Conservation (phyloP, 2,329 filamentous ascomycete species). For the Cordyceps farinosa region DNA sequence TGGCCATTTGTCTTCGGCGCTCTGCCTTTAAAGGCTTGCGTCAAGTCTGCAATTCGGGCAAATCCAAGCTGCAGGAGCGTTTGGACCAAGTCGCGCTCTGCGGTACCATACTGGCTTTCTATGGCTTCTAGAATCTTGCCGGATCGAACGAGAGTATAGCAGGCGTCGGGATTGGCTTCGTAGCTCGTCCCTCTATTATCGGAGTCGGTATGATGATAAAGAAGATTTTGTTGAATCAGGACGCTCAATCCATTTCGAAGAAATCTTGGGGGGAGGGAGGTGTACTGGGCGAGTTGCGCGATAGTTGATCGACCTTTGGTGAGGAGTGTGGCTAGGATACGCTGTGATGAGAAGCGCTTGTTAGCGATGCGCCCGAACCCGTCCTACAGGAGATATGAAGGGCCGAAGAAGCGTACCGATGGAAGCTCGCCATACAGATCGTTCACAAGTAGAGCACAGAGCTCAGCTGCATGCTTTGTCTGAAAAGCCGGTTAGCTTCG, state of each 20-base stretch:
- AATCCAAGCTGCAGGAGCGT: slow-evolving; percentile 75
- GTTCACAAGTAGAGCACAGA: slow-evolving; percentile 84
- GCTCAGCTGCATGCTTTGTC: slow-evolving; percentile 76
- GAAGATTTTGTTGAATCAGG: slow-evolving; percentile 82
- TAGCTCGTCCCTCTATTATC: slow-evolving; percentile 68
- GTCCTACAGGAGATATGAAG: background rate
- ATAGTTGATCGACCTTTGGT: slow-evolving; percentile 74
- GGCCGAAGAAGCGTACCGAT: slow-evolving; percentile 59
- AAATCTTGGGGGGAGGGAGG: slow-evolving; percentile 68
- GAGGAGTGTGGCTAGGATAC: slow-evolving; percentile 77
- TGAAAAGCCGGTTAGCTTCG: slow-evolving; percentile 29
- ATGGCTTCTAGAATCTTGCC: slow-evolving; percentile 79
- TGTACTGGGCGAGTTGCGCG: slow-evolving; percentile 65
- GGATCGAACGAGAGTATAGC: slow-evolving; percentile 76
- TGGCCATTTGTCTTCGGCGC: slow-evolving; percentile 34
- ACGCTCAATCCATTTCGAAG: slow-evolving; percentile 78
- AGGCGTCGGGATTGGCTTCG: slow-evolving; percentile 74
- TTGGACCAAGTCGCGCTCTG: slow-evolving; percentile 70
- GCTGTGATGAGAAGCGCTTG: slow-evolving; percentile 47
- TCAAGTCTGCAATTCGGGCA: slow-evolving; percentile 66
- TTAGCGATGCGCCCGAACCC: background rate
- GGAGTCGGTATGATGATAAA: slow-evolving; percentile 66
- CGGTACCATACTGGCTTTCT: slow-evolving; percentile 68
- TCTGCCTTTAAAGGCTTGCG: slow-evolving; percentile 54
- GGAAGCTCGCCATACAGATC: slow-evolving; percentile 90